These are phyloP conservation scores for Avicennia marina DNA, from an alignment of 257 asterid species.

Conservation along the genomic window DNA sequence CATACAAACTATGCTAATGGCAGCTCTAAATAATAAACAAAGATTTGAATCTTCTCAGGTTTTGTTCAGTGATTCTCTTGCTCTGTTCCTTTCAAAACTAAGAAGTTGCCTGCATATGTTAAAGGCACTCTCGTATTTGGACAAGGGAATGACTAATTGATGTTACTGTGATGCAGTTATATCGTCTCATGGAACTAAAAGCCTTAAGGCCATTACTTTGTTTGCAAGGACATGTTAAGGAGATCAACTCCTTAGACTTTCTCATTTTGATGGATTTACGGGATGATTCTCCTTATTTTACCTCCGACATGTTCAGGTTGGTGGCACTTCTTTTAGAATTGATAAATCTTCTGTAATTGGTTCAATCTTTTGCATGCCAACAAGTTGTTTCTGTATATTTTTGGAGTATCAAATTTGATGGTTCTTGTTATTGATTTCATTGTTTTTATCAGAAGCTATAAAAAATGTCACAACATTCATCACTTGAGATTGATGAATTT, in stretches of 20 bases:
- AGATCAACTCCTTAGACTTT: slow-evolving; percentile 54
- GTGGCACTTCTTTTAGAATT: neutral
- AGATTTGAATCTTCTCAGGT: slow-evolving; percentile 61
- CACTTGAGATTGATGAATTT: too few species aligned
- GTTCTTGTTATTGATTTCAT: too few species aligned
- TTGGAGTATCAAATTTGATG: too few species aligned
- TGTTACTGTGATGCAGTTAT: slow-evolving; percentile 47
- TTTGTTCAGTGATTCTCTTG: slow-evolving; percentile 12
- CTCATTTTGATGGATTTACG: slow-evolving; percentile 59
- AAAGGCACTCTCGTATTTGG: neutral
- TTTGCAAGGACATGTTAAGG: slow-evolving; percentile 40
- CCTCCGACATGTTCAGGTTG: slow-evolving; percentile 71
- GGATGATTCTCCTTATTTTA: slow-evolving; percentile 68
- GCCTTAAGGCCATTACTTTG: slow-evolving; percentile 54
- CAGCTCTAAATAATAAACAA: slow-evolving; percentile 55
- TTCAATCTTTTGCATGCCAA: neutral
- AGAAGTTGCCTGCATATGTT: neutral
- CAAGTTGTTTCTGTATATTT: too few species aligned
- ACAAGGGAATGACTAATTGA: neutral
- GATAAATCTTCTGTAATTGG: neutral
- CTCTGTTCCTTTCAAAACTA: too few species aligned
- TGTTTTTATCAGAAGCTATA: too few species aligned
- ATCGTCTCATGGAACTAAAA: slow-evolving; percentile 76
- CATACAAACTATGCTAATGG: slow-evolving; percentile 58
- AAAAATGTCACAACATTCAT: too few species aligned